These are phyloP conservation scores for Trichoderma pleuroti DNA, from an alignment of 2,329 filamentous ascomycete species.

Conservation along the genomic window DNA sequence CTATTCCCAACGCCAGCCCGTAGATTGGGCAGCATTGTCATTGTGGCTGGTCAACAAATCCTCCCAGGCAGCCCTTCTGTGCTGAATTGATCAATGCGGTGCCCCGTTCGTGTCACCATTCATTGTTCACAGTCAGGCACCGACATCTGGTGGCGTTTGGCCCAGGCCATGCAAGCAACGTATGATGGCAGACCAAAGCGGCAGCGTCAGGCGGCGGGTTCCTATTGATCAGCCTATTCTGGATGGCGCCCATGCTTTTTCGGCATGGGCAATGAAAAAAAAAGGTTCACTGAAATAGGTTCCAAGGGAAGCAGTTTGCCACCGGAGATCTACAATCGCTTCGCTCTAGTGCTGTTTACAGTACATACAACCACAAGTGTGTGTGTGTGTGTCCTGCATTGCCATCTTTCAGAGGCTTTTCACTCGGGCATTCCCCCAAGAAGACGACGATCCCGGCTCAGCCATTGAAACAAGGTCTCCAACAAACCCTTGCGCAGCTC, in stretches of 20 bases:
- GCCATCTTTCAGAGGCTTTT: not conserved
- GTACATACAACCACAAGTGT: not conserved
- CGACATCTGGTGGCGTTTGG: not conserved
- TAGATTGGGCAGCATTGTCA: not conserved
- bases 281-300: not conserved
- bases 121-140: not conserved
- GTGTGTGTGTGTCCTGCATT: not conserved
- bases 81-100: not conserved
- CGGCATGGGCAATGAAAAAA: not conserved
- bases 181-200: not conserved
- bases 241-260: not conserved
- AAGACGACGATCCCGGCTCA: not conserved
- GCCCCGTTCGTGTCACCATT: not conserved
- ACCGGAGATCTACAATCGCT: not conserved
- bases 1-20: not conserved
- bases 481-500: not conserved
- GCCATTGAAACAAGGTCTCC: not conserved
- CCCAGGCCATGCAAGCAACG: constrained; percentile 4
- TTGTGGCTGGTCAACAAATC: not conserved
- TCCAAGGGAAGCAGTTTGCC: not conserved
- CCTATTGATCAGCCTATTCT: not conserved
- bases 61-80: not conserved
- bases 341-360: not conserved
- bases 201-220: not conserved
- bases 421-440: not conserved